Evolutionary conservation across 2,329 filamentous ascomycete species (phyloP).

Genomic region (Neonectria magnoliae): DNA sequence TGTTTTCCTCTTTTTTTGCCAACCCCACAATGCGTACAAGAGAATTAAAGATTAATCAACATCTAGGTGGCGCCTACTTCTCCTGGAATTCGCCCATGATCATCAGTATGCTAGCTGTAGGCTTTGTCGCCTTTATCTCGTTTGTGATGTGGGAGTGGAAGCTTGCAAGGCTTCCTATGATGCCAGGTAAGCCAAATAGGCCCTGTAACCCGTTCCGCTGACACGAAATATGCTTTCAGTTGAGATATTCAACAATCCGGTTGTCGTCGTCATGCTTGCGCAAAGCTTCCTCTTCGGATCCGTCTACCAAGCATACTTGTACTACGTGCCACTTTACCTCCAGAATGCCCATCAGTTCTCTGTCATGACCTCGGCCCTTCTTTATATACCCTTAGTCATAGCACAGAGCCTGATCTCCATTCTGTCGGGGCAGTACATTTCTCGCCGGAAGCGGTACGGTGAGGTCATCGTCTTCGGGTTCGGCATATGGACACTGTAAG

Average conservation of each 20-base stretch:
- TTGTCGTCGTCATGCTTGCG: conserved; percentile 63
- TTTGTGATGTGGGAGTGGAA: conserved; percentile 78
- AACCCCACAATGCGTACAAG: no score
- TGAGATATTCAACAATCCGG: conserved; percentile 62
- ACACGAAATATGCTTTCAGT: conserved; percentile 43
- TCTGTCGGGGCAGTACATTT: conserved; percentile 66
- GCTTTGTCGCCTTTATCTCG: conserved; percentile 64
- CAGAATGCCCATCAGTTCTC: conserved; percentile 60
- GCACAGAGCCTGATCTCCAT: conserved; percentile 58
- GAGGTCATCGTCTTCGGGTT: conserved; percentile 63
- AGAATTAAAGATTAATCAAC: not conserved
- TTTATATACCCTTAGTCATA: conserved; percentile 61
- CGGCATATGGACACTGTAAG: conserved; percentile 48
- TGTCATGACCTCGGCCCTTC: conserved; percentile 58
- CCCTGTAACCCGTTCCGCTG: not conserved
- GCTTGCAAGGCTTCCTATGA: conserved; percentile 77
- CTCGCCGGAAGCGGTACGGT: conserved; percentile 64
- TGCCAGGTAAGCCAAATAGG: conserved; percentile 58
- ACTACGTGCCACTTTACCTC: conserved; percentile 70
- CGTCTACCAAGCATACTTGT: conserved; percentile 67
- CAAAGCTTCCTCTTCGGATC: conserved; percentile 70
- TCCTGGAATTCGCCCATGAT: conserved; percentile 75
- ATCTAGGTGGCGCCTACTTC: conserved; percentile 41
- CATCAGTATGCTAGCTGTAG: conserved; percentile 77
- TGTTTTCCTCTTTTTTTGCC: not conserved